Base-by-base conservation (phyloP, 495 filamentous ascomycete species). In the Xylaria castorea region DNA sequence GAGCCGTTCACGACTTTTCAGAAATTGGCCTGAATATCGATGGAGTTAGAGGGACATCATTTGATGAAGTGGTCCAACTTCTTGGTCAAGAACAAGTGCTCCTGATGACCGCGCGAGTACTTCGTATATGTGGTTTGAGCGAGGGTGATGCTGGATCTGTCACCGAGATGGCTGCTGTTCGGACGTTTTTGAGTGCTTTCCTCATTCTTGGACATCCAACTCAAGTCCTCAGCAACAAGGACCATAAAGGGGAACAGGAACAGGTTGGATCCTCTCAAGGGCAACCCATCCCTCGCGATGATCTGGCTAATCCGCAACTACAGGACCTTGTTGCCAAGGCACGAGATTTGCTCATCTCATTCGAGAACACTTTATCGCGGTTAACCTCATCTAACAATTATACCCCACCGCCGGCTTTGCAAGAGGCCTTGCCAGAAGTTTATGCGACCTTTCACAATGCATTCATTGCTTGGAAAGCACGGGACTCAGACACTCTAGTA, bases 401-500 rank as follows among this genome's bases (percentile, higher is more conserved):
- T 73, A 87, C 88, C 0, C 82, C 90, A 25, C 88, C 92, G 0
- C 88, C 87, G 36, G 85, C 87, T 12, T 85, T 90, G 16, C 82
- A 87, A 30, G 88, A 91, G 66, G 85, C 88, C 11, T 83, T 95
- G 8, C 88, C 88, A 18, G 88, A 92, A 67, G 87, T 89, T 0
- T 95, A 97, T 79, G 88, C 91, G 61, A 88, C 93, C 1, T 99
- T 97, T 79, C 91, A 92, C 76, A 94, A 94, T 40, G 94, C 95
- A 22, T 97, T 99, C 80, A 92, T 94, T 74, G 92, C 94, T 12
- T 99, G 96, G 96, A 97, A 98, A 80, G 89, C 94, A 11, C 90
- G 94, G 66, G 96, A 99, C 80, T 96, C 95, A 1, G 92, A 90
- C 58, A 92, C 94, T 5, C 82, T 99, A 42, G 91, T 98, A 70